Evolutionary conservation across 192 early-diverging fungal genomes (phyloP), one percentile per base, ranked within the genome.

Genomic region (Backusella australiensis): DNA sequence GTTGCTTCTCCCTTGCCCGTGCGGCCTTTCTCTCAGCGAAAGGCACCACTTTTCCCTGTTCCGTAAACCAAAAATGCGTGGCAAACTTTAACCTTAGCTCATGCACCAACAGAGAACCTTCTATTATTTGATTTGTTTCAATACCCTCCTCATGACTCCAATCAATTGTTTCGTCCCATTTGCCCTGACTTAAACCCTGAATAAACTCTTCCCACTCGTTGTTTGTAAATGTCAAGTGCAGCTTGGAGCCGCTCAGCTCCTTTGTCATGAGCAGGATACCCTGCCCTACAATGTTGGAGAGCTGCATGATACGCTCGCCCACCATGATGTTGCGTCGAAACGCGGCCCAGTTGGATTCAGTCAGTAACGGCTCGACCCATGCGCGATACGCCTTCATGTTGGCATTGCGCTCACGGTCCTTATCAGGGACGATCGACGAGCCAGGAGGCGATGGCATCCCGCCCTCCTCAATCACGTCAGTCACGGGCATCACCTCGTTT

Each of bases 201-300:
- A 81, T 59, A 44, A 63, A 63, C 3, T 63, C 56, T 14, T 63
- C 77, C 81, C 81, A 82, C 66, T 82, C 81, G 21, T 78, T 69
- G 44, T 82, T 82, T 14, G 81, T 82, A 23, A 82, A 82, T 4
- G 81, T 82, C 14, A 82, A 49, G 42, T 82, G 81, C 11, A 85
- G 53, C 41, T 85, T 85, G n/a, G 82, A 80, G 5, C 84, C 84
- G 14, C 75, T 78, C 3, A 85, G 67, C 65, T 85, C 84, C 52
- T 85, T 85, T 4, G 84, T 85, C 84, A 85, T 83, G 49, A 83
- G 39, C 14, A 85, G 68, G 21, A 85, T 82, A 12, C 84, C 84
- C 71, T 81, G 68, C n/a, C 84, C 84, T 12, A 83, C 77, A 2
- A 78, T 65, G 6, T 78, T 75, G 44, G 77, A 72, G 29, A 82